phyloP scores from a whole-genome alignment of 2,329 filamentous ascomycete genomes.

The Aspergillus texensis region DNA sequence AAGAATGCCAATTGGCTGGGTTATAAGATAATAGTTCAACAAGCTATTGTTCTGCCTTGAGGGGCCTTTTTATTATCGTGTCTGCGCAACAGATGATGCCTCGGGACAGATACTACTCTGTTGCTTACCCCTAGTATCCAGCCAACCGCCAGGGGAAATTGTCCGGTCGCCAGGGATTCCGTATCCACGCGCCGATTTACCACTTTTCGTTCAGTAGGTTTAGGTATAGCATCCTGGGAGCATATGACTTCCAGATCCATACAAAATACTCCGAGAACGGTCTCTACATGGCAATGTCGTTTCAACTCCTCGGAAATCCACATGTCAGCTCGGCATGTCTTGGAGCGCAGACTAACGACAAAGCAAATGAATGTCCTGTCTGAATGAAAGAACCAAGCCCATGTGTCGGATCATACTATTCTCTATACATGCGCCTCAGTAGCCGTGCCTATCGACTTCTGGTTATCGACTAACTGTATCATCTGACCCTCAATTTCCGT shows the following conservation, averaged over 20 bases:
- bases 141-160: not conserved
- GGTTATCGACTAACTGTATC: not conserved
- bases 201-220: not conserved
- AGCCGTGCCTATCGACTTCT: not conserved
- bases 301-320: not conserved
- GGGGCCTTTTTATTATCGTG: not conserved
- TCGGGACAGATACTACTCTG: not conserved
- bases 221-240: not conserved
- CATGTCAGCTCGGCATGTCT: not conserved
- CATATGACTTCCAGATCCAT: not conserved
- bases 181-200: not conserved
- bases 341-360: not conserved
- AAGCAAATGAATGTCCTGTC: not conserved
- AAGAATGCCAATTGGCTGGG: not conserved
- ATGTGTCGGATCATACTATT: not conserved
- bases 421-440: not conserved
- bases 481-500: not conserved
- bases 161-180: not conserved
- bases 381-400: not conserved
- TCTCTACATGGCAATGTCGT: not conserved
- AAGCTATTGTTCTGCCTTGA: not conserved
- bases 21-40: not conserved
- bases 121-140: not conserved
- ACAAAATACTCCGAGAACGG: not conserved
- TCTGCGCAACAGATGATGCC: not conserved